phyloP scores from a whole-genome alignment of 2,329 filamentous ascomycete genomes.

The Elsinoe batatas region DNA sequence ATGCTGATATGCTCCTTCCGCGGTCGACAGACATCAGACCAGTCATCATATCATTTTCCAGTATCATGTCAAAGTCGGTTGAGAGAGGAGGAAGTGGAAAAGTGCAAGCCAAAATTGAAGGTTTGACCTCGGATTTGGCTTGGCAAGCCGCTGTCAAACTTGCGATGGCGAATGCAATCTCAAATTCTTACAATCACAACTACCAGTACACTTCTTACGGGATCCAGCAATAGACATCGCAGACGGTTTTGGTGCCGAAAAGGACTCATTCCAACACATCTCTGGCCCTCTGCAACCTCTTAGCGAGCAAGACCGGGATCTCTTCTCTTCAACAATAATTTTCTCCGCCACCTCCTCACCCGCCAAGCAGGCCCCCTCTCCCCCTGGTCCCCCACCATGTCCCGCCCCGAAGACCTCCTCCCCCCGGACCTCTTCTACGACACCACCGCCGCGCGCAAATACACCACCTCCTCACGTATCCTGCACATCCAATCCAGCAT shows the following conservation, averaged over 20 bases:
- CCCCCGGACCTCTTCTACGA: conserved; percentile 97
- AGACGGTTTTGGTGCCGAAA: too few relatives aligned
- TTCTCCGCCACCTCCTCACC: neutral
- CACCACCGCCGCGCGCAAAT: conserved; percentile 90
- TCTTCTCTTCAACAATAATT: neutral
- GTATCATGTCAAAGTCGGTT: neutral
- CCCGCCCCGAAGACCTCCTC: conserved; percentile 88
- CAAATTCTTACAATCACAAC: conserved; percentile 10
- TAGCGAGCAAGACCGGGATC: neutral
- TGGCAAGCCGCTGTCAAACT: conserved; percentile 1
- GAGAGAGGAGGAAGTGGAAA: neutral
- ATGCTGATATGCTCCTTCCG: neutral
- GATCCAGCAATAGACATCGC: neutral
- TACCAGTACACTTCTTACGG: neutral
- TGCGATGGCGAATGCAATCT: neutral
- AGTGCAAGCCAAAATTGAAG: conserved; percentile 1
- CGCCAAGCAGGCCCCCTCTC: neutral
- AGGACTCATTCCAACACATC: too few relatives aligned
- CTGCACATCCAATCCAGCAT: conserved; percentile 91
- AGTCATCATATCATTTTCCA: neutral
- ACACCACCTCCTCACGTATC: conserved; percentile 92
- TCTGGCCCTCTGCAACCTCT: neutral
- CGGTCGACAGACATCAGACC: neutral
- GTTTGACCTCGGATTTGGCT: conserved; percentile 2
- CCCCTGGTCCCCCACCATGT: conserved; percentile 59